Base-by-base conservation (phyloP, 345 rosid species). In the Acer negundo region DNA sequence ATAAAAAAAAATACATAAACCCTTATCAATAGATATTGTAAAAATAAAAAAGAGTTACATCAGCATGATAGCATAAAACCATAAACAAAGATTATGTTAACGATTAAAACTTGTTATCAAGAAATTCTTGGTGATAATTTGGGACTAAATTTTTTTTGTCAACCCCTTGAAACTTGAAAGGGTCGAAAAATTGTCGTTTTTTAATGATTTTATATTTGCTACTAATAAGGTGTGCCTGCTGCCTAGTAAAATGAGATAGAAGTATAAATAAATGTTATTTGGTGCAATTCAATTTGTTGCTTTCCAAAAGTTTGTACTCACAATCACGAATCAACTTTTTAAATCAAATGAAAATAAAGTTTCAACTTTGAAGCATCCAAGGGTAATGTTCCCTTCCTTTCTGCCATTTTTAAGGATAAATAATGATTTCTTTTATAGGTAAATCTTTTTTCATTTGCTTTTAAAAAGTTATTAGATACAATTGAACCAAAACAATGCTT, bases 311-410 rank as follows among this genome's bases (percentile, higher is more conserved):
- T 35, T 35, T 35, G 38, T 35, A 35, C 38, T 35, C 38, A 35
- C 38, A 4, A 4, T 35, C 38, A 35, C 38, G 6, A 35, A 35
- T 35, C 71, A 65, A 75, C 77, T n/a, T 74, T 23, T 62, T 44
- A 47, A 12, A 64, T 3, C 59, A 23, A 63, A 47, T 19, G 24
- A 24, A 10, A 23, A 24, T 6, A 20, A 67, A 22, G 51, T 23
- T 58, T 6, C 20, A 35, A 70, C 35, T 40, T 35, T 72, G 75
- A 75, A 66, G 84, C 67, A 85, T 82, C 86, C 86, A 70, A 79
- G 71, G 72, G 61, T 11, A 12, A 24, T 55, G 62, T n/a, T 51
- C 22, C 31, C 38, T 70, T 69, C 40, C 59, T 51, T 53, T 71
- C 55, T 24, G 26, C 63, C 35, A 53, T n/a, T 19, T 53, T 13